Percentiles rank a stretch among this genome's conserved stretches.
These are phyloP conservation scores for Pseudonitzschia pungens DNA, from an alignment of 108 stramenopile species.

Conservation along the genomic window DNA sequence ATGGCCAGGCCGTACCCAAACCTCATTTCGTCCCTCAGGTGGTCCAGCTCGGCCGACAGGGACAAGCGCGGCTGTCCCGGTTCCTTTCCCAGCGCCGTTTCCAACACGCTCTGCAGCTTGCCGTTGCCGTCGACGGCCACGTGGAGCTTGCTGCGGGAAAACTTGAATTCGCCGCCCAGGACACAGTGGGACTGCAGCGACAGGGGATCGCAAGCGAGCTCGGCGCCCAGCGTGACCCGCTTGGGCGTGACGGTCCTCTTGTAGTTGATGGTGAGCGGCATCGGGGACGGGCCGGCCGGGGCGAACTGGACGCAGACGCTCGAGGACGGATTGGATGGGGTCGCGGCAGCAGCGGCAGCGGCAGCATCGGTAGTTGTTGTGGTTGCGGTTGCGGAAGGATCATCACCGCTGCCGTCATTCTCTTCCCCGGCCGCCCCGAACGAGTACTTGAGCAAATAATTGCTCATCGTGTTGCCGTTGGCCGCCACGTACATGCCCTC, in stretches of 20 bases:
- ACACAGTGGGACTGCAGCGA: constrained; percentile 64
- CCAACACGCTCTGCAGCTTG: constrained; percentile 67
- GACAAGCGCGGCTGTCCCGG: constrained; percentile 66
- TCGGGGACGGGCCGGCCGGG: constrained; percentile 46
- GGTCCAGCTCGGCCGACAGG: constrained; percentile 78
- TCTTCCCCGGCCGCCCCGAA: constrained; percentile 28
- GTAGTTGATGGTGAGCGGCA: constrained; percentile 58
- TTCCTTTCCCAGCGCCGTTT: constrained; percentile 78
- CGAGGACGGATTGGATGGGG: too few species aligned
- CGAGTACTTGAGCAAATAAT: constrained; percentile 70
- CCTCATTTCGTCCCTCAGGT: constrained; percentile 68
- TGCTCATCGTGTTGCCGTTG: constrained; percentile 61
- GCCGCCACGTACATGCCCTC: constrained; percentile 86
- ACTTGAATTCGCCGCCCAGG: constrained; percentile 85
- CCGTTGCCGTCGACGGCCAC: constrained; percentile 70
- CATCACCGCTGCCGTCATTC: too few species aligned
- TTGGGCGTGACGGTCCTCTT: constrained; percentile 75
- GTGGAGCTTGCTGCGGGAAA: constrained; percentile 67
- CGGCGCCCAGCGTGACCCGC: constrained; percentile 74
- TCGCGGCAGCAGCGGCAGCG: too few species aligned
- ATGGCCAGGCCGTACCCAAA: constrained; percentile 88
- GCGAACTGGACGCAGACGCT: constrained; percentile 70
- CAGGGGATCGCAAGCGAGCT: constrained; percentile 59
- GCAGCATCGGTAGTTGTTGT: not conserved
- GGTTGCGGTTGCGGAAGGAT: constrained; percentile 2